phyloP scores from a whole-genome alignment of 2,329 filamentous ascomycete genomes.

The Knufia fluminis region DNA sequence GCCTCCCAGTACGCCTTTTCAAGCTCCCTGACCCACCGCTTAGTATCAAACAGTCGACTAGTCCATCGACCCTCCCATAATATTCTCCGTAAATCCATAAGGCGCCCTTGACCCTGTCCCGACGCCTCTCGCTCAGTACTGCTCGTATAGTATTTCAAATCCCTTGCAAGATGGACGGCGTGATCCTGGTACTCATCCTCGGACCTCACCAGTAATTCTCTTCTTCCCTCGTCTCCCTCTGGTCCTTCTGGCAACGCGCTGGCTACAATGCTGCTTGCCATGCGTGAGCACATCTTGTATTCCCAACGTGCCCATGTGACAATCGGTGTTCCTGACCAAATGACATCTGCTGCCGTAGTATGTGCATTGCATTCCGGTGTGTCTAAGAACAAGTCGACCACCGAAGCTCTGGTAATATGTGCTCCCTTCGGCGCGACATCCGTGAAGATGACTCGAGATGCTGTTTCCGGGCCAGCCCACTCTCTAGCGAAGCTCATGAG shows the following conservation, averaged over 20 bases:
- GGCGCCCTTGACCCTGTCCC: conserved; percentile 54
- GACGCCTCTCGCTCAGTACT: conserved; percentile 9
- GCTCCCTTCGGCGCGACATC: conserved; percentile 92
- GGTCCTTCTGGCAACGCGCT: conserved; percentile 69
- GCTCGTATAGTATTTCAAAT: conserved; percentile 49
- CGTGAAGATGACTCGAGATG: conserved; percentile 81
- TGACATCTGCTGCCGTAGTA: conserved; percentile 88
- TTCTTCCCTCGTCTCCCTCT: conserved; percentile 58
- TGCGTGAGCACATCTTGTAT: conserved; percentile 98
- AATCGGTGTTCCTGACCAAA: conserved; percentile 92
- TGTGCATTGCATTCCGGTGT: conserved; percentile 98
- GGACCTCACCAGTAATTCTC: conserved; percentile 65
- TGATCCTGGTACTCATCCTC: conserved; percentile 79
- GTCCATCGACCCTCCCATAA: conserved; percentile 77
- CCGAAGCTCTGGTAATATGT: conserved; percentile 82
- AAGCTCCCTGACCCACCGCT: conserved; percentile 79
- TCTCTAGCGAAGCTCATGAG: conserved; percentile 66
- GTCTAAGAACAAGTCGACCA: conserved; percentile 92
- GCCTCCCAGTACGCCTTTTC: conserved; percentile 82
- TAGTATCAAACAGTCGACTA: conserved; percentile 84
- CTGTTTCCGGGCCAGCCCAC: conserved; percentile 81
- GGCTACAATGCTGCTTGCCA: conserved; percentile 88
- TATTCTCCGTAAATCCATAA: conserved; percentile 69
- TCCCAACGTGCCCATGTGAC: conserved; percentile 83
- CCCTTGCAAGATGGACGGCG: conserved; percentile 58